Percentiles rank a stretch among this genome's conserved stretches.
Conservation (phyloP, 345 rosid genomes). For the Salix brachista region DNA sequence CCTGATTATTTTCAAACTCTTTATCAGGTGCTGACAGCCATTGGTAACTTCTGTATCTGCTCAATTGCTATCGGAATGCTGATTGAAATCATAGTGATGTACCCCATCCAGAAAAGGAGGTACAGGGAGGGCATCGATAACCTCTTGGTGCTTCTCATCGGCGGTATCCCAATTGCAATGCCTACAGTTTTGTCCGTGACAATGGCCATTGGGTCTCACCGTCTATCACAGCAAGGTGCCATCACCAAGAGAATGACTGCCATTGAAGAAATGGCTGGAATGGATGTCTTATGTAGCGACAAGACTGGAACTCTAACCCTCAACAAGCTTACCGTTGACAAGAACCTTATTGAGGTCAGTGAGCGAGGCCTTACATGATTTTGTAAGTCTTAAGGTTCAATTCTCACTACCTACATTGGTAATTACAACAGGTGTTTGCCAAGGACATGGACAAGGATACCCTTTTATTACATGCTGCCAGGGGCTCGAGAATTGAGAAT, state of each 20-base stretch:
- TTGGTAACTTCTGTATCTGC: slow-evolving; percentile 97
- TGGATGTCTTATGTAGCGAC: slow-evolving; percentile 97
- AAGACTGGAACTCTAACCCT: slow-evolving; percentile 94
- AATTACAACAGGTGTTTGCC: slow-evolving; percentile 50
- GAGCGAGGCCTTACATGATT: background rate
- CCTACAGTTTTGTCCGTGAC: slow-evolving; percentile 95
- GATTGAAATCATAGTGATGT: slow-evolving; percentile 75
- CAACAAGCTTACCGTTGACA: slow-evolving; percentile 93
- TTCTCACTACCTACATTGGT: slow-evolving; percentile 2
- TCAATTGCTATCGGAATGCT: slow-evolving; percentile 76
- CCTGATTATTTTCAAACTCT: background rate
- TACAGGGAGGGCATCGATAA: slow-evolving; percentile 90
- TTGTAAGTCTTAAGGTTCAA: background rate
- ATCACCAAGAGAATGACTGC: slow-evolving; percentile 98
- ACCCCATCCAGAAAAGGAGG: slow-evolving; percentile 58
- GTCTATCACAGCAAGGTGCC: slow-evolving; percentile 89
- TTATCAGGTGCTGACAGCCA: slow-evolving; percentile 69
- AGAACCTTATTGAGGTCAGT: slow-evolving; percentile 64
- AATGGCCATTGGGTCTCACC: slow-evolving; percentile 96
- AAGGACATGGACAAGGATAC: slow-evolving; percentile 43
- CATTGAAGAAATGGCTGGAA: slow-evolving; percentile 98
- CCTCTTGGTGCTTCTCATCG: slow-evolving; percentile 90
- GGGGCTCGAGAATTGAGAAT: slow-evolving; percentile 88
- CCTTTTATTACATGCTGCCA: slow-evolving; percentile 62
- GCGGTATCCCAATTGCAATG: slow-evolving; percentile 98